Percentiles rank a stretch among this genome's conserved stretches.
These are phyloP conservation scores for Tricholomella constricta DNA, from an alignment of 768 basidiomycete species.

Conservation along the genomic window DNA sequence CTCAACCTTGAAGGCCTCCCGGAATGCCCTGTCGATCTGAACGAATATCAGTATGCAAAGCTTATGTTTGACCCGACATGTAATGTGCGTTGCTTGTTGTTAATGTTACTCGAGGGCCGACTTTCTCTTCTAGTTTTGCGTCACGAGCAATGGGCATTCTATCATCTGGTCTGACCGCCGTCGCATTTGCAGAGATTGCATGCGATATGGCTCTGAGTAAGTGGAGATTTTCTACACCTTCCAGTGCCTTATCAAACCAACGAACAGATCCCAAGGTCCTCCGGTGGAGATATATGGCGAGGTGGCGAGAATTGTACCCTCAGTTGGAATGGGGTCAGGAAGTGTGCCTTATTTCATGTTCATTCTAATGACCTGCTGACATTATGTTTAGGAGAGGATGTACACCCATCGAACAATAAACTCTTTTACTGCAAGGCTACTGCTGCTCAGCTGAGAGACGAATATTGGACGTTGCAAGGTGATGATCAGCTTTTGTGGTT, in stretches of 20 bases:
- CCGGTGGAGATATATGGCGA: not conserved
- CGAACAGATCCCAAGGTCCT: too few relatives aligned
- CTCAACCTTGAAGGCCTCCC: constrained; percentile 12
- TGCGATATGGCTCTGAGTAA: not conserved
- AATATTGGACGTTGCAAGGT: not conserved
- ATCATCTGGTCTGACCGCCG: constrained; percentile 14
- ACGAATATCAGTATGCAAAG: constrained; percentile 6
- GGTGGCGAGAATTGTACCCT: not conserved
- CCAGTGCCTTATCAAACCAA: not conserved
- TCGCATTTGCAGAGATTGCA: constrained; percentile 14
- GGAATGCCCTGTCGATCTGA: constrained; percentile 12
- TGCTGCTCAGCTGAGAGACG: not conserved
- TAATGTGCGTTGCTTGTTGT: not conserved
- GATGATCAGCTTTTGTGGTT: not conserved
- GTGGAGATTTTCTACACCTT: not conserved
- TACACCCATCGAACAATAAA: not conserved
- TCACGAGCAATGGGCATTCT: not conserved
- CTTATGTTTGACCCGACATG: constrained; percentile 3
- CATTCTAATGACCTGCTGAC: too few relatives aligned
- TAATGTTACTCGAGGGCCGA: not conserved
- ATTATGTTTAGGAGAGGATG: not conserved
- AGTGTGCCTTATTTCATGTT: not conserved
- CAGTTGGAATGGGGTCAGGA: not conserved
- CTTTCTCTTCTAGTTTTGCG: constrained; percentile 5
- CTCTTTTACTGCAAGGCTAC: not conserved